Percentiles rank a stretch among this genome's conserved stretches.
Conservation (phyloP, 306 rosid genomes). For the Fragaria nilgerrensis region DNA sequence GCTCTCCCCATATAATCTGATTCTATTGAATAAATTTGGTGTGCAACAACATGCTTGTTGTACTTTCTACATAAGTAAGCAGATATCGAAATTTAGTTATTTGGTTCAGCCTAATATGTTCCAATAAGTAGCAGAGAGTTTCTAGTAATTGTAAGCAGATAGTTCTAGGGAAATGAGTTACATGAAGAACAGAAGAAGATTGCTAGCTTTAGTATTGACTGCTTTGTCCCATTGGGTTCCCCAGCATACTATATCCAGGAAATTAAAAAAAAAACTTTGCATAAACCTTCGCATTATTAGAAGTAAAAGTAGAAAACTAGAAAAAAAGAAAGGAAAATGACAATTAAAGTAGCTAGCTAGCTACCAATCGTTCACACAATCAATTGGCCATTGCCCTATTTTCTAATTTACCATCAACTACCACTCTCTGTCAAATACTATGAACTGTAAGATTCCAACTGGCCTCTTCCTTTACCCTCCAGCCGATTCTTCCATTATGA, state of each 20-base stretch:
- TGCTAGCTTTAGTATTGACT: not conserved
- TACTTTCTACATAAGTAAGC: not conserved
- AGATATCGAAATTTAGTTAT: no score
- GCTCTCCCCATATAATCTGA: not conserved
- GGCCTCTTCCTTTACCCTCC: not conserved
- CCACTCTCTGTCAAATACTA: not conserved
- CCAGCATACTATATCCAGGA: not conserved
- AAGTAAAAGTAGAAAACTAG: not conserved
- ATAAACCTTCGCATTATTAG: not conserved
- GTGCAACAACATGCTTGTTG: not conserved
- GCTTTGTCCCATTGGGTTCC: not conserved
- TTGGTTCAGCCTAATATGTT: not conserved
- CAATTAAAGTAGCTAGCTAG: not conserved
- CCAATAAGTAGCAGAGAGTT: not conserved
- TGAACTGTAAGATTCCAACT: not conserved
- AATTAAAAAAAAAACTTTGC: not conserved
- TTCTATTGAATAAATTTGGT: not conserved
- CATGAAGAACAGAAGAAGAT: no score
- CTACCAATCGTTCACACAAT: not conserved
- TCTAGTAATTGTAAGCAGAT: not conserved
- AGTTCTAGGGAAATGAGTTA: not conserved
- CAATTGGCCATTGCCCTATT: not conserved
- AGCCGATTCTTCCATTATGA: not conserved
- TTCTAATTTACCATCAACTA: not conserved
- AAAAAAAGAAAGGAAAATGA: not conserved